These are phyloP conservation scores for Pythium phragmiticola DNA, from an alignment of 352 stramenopile species.

Conservation along the genomic window DNA sequence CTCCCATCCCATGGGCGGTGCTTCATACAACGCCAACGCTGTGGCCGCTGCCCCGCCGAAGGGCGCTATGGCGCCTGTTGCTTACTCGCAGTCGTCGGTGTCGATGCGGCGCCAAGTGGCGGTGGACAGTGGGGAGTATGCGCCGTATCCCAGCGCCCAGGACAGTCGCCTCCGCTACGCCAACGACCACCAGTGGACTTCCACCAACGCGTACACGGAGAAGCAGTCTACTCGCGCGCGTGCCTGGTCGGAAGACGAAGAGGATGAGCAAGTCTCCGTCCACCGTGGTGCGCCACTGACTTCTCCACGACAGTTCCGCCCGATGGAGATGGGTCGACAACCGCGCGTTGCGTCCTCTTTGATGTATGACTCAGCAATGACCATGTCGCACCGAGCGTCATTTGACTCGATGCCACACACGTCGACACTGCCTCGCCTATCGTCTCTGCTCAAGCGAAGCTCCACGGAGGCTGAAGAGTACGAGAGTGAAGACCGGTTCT, in stretches of 20 bases:
- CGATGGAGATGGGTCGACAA: background rate
- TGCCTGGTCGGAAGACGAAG: constrained; percentile 2
- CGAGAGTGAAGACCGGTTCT: constrained; percentile 12
- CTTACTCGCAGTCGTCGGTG: background rate
- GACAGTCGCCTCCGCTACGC: constrained; percentile 20
- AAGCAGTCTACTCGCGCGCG: constrained; percentile 4
- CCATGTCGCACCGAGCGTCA: background rate
- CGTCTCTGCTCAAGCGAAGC: constrained; percentile 21
- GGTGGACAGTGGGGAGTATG: background rate
- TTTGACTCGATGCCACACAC: constrained; percentile 1
- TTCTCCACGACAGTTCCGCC: background rate
- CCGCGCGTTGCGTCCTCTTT: background rate
- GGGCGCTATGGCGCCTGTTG: background rate
- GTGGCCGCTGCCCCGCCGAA: background rate
- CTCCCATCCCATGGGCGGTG: constrained; percentile 16
- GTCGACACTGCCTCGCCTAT: constrained; percentile 22
- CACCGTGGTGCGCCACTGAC: background rate
- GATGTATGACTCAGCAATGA: background rate
- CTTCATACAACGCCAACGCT: background rate
- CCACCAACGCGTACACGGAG: constrained; percentile 5
- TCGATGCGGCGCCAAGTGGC: constrained; percentile 3
- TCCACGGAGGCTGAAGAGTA: constrained; percentile 4
- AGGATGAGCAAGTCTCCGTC: constrained; percentile 7
- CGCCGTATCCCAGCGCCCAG: constrained; percentile 3
- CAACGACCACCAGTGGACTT: constrained; percentile 6